These are phyloP conservation scores for Pichia pseudocactophila DNA, from an alignment of 805 yeast genomes.

Conservation along the genomic window DNA sequence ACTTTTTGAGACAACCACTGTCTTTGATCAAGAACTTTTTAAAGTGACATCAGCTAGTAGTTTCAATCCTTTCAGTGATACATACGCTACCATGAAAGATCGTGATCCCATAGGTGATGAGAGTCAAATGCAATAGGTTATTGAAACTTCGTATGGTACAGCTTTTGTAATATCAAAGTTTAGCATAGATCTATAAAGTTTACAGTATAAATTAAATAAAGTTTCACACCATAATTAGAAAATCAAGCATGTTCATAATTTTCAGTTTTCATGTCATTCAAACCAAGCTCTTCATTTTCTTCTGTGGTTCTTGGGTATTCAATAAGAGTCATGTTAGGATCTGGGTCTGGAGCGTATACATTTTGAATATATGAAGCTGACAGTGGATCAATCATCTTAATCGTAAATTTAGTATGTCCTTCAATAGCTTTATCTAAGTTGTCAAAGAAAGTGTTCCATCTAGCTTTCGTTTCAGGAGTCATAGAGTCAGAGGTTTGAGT, in stretches of 20 bases:
- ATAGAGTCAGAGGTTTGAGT: constrained; percentile 84
- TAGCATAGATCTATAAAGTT: neutral
- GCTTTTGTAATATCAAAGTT: neutral
- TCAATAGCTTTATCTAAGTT: constrained; percentile 67
- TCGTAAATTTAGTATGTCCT: constrained; percentile 77
- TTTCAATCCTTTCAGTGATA: constrained; percentile 23
- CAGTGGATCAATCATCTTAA: constrained; percentile 87
- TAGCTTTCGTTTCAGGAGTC: constrained; percentile 65
- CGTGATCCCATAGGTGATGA: neutral
- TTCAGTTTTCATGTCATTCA: constrained; percentile 39
- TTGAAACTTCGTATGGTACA: neutral
- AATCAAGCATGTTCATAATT: constrained; percentile 2
- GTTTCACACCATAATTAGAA: neutral
- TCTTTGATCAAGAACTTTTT: constrained; percentile 12
- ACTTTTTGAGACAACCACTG: neutral
- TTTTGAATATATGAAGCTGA: constrained; percentile 95
- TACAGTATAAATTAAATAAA: neutral
- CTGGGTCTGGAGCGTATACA: constrained; percentile 97
- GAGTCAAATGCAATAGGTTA: too few species aligned
- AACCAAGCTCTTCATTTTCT: constrained; percentile 88
- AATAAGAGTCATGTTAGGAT: constrained; percentile 89
- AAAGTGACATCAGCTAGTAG: constrained; percentile 21
- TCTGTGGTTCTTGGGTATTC: constrained; percentile 83
- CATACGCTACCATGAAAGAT: constrained; percentile 3
- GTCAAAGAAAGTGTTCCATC: constrained; percentile 77